Percentiles rank a stretch among this genome's conserved stretches.
These are phyloP conservation scores for Cercospora sp. DNA, from an alignment of 2,329 filamentous ascomycete genomes.

Conservation along the genomic window DNA sequence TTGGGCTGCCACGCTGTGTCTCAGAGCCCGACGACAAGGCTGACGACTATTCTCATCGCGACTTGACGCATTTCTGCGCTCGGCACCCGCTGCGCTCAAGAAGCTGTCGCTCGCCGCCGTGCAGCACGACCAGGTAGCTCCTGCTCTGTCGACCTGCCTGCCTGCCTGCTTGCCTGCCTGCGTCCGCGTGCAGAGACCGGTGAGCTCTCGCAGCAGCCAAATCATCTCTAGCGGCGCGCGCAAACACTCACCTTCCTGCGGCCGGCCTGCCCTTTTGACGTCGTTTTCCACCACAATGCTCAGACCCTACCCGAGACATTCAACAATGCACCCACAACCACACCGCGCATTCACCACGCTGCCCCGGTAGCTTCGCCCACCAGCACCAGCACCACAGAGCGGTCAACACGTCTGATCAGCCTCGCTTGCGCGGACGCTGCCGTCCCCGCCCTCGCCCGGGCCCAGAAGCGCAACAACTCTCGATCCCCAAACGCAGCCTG, in stretches of 20 bases:
- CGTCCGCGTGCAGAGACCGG: slow-evolving; percentile 19
- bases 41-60: neutral
- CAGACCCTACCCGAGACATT: slow-evolving; percentile 28
- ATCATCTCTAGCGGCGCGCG: slow-evolving; percentile 20
- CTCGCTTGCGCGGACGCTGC: slow-evolving; percentile 11
- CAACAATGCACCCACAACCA: slow-evolving; percentile 25
- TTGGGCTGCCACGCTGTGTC: slow-evolving; percentile 13
- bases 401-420: neutral
- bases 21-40: slow-evolving; percentile 15
- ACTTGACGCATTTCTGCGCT: neutral
- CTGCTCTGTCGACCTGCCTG: slow-evolving; percentile 5
- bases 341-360: neutral
- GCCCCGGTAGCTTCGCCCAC: neutral
- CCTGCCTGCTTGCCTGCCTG: slow-evolving; percentile 11
- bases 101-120: slow-evolving; percentile 19
- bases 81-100: slow-evolving; percentile 8
- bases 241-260: slow-evolving; percentile 34
- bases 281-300: slow-evolving; percentile 24
- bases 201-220: slow-evolving; percentile 11
- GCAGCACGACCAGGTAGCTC: slow-evolving; percentile 3
- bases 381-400: slow-evolving; percentile 2
- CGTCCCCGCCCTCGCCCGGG: slow-evolving; percentile 13
- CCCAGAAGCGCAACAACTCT: slow-evolving; percentile 7
- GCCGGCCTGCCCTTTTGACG: slow-evolving; percentile 12
- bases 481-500: neutral